These are phyloP conservation scores for Trametes pubescens DNA, from an alignment of 1,284 basidiomycete species.

Conservation along the genomic window DNA sequence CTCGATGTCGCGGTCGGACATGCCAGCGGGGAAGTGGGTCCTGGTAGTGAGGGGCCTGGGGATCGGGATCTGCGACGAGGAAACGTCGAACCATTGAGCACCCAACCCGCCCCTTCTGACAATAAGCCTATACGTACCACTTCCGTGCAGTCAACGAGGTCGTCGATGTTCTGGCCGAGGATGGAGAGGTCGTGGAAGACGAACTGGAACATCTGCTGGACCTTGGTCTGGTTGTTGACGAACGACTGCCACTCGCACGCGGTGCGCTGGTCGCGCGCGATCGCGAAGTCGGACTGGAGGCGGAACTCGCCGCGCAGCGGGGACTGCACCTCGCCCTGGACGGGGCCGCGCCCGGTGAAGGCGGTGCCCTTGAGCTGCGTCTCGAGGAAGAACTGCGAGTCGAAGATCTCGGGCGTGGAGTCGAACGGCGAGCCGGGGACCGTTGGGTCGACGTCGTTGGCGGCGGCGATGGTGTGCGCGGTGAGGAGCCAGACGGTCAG, in stretches of 20 bases:
- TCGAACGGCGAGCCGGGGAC: conserved; percentile 33
- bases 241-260: conserved; percentile 44
- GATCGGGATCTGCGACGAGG: conserved; percentile 9
- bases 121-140: conserved; percentile 21
- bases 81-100: neutral
- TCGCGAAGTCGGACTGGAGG: conserved; percentile 40
- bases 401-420: conserved; percentile 30
- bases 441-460: conserved; percentile 23
- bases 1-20: conserved; percentile 24
- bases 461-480: conserved; percentile 28
- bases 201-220: conserved; percentile 31
- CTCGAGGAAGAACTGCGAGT: conserved; percentile 34
- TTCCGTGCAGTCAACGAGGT: conserved; percentile 37
- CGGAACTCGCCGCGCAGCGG: conserved; percentile 39
- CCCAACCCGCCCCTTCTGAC: too few relatives aligned
- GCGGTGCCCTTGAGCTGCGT: conserved; percentile 35
- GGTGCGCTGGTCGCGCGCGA: conserved; percentile 37
- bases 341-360: conserved; percentile 38
- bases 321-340: conserved; percentile 35
- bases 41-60: conserved; percentile 9
- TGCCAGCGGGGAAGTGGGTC: conserved; percentile 25
- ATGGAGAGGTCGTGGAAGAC: conserved; percentile 31
- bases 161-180: conserved; percentile 32
- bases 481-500: conserved; percentile 53
- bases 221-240: conserved; percentile 34